These are phyloP conservation scores for Neospermospora avenae DNA, from an alignment of 2,329 filamentous ascomycete genomes.

Conservation along the genomic window DNA sequence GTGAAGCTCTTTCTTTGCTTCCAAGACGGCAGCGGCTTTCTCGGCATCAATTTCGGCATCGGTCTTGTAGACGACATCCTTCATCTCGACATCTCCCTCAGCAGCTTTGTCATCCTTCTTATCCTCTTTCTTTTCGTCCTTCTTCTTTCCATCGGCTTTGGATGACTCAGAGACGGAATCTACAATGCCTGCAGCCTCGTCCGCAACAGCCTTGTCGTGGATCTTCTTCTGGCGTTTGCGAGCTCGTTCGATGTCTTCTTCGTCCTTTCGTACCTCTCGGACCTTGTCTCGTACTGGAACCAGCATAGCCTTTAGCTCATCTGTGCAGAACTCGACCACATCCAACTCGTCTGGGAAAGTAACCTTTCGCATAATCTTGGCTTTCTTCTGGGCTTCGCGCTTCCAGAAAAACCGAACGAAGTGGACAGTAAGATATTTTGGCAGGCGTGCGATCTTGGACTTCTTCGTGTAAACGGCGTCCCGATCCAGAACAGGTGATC, in stretches of 20 bases:
- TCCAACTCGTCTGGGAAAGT: conserved; percentile 94
- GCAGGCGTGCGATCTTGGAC: conserved; percentile 83
- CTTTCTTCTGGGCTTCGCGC: conserved; percentile 91
- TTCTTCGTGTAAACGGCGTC: conserved; percentile 86
- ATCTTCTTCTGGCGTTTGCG: conserved; percentile 84
- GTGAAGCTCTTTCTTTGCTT: conserved; percentile 84
- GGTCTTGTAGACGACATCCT: conserved; percentile 67
- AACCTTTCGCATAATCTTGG: conserved; percentile 99
- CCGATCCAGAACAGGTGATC: conserved; percentile 70
- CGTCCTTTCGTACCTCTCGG: conserved; percentile 90
- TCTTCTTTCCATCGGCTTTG: conserved; percentile 47
- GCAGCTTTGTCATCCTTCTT: conserved; percentile 42
- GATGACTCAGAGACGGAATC: conserved; percentile 41
- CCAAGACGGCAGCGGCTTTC: conserved; percentile 68
- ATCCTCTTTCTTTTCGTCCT: conserved; percentile 43
- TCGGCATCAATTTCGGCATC: conserved; percentile 91
- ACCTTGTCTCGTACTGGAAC: conserved; percentile 95
- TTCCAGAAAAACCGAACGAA: conserved; percentile 99
- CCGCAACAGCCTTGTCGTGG: conserved; percentile 47
- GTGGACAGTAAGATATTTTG: conserved; percentile 94
- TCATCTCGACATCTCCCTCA: conserved; percentile 71
- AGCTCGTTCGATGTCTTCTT: conserved; percentile 86
- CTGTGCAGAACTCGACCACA: conserved; percentile 90
- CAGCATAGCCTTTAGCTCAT: conserved; percentile 77
- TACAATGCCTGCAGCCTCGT: conserved; percentile 45